Percentiles rank a stretch among this genome's conserved stretches.
phyloP scores from a whole-genome alignment of 441 rosid genomes.

The Biscutella laevigata region DNA sequence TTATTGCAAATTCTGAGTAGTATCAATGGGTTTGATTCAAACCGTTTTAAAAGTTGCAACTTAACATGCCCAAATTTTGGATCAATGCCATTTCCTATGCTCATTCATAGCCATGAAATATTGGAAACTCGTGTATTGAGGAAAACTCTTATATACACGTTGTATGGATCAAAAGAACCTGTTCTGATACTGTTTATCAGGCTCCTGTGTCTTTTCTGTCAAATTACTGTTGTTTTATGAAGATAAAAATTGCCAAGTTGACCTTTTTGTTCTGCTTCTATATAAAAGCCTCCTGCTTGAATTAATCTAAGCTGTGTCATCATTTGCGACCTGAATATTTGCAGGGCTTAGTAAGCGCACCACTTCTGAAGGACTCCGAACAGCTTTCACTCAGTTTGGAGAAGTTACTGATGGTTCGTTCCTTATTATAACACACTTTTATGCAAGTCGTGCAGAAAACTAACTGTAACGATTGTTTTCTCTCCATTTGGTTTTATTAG shows the following conservation, averaged over 20 bases:
- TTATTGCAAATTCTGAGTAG: too few relatives aligned
- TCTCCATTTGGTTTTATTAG: conserved; percentile 25
- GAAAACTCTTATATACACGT: too few relatives aligned
- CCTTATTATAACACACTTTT: not conserved
- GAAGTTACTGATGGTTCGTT: conserved; percentile 58
- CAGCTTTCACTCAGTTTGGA: conserved; percentile 65
- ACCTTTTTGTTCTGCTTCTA: too few relatives aligned
- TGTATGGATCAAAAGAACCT: too few relatives aligned
- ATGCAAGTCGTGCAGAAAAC: not conserved
- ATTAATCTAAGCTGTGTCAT: not conserved
- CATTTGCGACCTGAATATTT: not conserved
- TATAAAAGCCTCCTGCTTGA: not conserved
- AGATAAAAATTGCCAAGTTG: too few relatives aligned
- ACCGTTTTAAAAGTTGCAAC: too few relatives aligned
- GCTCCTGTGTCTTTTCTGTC: not conserved
- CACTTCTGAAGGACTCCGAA: conserved; percentile 47
- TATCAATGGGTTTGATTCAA: too few relatives aligned
- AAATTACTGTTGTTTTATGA: not conserved
- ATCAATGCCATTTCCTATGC: too few relatives aligned
- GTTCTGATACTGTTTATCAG: too few relatives aligned
- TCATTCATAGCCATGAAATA: too few relatives aligned
- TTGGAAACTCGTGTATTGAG: not conserved
- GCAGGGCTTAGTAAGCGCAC: conserved; percentile 78
- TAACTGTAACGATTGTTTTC: not conserved
- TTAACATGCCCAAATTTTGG: too few relatives aligned